Evolutionary conservation across 2,329 filamentous ascomycete genomes (phyloP).

Genomic region (Tolypocladium sp.): DNA sequence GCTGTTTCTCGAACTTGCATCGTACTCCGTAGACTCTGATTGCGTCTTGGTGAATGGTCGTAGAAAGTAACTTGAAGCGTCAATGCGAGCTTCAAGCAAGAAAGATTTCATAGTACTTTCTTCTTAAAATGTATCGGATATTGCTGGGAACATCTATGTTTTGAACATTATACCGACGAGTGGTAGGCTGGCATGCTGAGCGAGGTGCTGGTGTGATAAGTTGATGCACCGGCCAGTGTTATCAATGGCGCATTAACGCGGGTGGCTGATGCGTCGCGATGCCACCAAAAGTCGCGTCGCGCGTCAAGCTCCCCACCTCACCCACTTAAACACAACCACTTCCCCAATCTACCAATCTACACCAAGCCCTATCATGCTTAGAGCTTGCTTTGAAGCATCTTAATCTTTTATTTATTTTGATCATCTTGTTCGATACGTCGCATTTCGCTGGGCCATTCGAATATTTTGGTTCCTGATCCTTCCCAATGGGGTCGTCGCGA

Average conservation of each 20-base stretch:
- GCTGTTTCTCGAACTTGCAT: background rate
- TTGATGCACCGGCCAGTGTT: background rate
- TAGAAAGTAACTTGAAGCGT: background rate
- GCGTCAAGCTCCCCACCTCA: conserved; percentile 19
- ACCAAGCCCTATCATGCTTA: background rate
- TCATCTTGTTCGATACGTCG: background rate
- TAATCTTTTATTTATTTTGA: background rate
- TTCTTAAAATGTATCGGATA: no score
- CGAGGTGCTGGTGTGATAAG: background rate
- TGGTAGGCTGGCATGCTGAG: background rate
- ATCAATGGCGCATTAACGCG: background rate
- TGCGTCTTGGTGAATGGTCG: background rate
- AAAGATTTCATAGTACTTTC: no score
- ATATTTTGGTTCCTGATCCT: background rate
- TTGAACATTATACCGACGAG: background rate
- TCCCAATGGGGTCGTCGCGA: conserved; percentile 38
- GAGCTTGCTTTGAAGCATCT: background rate
- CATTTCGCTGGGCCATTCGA: background rate
- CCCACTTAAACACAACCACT: conserved; percentile 9
- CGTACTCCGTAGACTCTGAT: background rate
- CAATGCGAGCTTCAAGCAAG: background rate
- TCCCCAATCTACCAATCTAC: background rate
- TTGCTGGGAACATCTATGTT: no score
- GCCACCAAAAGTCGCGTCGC: conserved; percentile 15
- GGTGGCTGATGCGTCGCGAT: conserved; percentile 8